Evolutionary conservation across 73 alveolate species (phyloP), one percentile per base, ranked within the genome.

Genomic region (Stentor coeruleus): DNA sequence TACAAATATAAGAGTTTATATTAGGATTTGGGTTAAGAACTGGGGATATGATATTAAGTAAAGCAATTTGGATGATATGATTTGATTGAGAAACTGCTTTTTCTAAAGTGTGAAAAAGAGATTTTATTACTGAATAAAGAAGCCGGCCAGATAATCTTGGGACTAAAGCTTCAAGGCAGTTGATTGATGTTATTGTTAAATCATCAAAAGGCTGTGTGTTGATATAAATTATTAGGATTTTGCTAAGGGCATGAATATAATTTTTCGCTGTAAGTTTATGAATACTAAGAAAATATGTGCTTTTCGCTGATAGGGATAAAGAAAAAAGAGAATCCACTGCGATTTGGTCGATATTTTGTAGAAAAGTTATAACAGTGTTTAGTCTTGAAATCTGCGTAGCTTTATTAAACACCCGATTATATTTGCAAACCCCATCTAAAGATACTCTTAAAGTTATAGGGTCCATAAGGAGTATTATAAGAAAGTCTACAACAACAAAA

Each of bases 171-270:
- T 49, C 66, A 49, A 49, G 66, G 20, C 66, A 49, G 20, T 49
- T 49, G 20, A 6, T 11, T 11, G 66, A 49, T 11, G 20, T 6
- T 49, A 49, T 11, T 11, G 66, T 49, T 20, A 49, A 49, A 6
- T 49, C 66, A 49, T 49, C 66, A 49, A 49, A 49, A 49, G 66
- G 66, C 66, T 49, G 66, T 6, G 66, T 49, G 66, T 11, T 20
- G 6, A 49, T 11, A 49, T 11, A 49, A 6, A 49, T 11, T 11
- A 49, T 20, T 49, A 49, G 20, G 20, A 20, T 49, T 49, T 49
- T 49, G 28, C 6, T 20, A 6, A 49, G 66, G 6, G 28, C 66
- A 11, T 49, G 66, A 6, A 49, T 49, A 20, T 49, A 49, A 49
- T 6, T 49, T 49, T 49, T 20, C 66, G 66, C 66, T 49, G 66